Base-by-base conservation (phyloP, 305 asterid genomes). In the Fraxinus nigra region DNA sequence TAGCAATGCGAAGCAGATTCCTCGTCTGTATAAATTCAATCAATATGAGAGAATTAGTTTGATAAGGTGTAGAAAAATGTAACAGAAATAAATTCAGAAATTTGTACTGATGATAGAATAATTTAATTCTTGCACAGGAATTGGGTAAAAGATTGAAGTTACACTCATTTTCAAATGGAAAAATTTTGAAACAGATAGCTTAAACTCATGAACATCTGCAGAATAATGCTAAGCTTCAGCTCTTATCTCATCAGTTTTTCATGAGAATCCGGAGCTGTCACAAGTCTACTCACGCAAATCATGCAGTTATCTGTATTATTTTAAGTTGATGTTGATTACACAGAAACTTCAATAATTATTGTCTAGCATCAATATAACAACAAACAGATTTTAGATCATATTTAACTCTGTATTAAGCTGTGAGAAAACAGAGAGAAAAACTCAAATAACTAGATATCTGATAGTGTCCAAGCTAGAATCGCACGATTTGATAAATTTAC, bases 1-100 rank as follows among this genome's bases (percentile, higher is more conserved):
- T 92, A 74, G 99, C 98, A 87, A 96, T 96, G 24, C 98, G 95
- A 87, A 96, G 90, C 85, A 96, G 92, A 80, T 94, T 94, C 90
- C 97, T 91, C 6, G 98, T 96, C 99, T 96, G 92, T 83, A 80
- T 80, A 80, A 51, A 80, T 73, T n/a, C 59, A 85, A 79, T 28
- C 69, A 89, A 77, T 46, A 81, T 34, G 75, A 69, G 76, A 73
- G 40, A 75, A 80, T 72, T 81, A 37, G 73, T 28, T 24, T 59
- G 43, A 75, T 56, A 46, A 63, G 38, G 14, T 30, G 34, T 75
- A 72, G 75, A 72, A 81, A 48, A 30, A 78, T 4, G 4, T 5
- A 13, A 13, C 9, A 26, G 7, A 69, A 33, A 63, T 16, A 16
- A 35, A 22, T 65, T 35, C 54, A 46, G 14, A 75, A 80, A 77